Evolutionary conservation across 345 rosid species (phyloP).

Genomic region (Conringia planisiliqua): DNA sequence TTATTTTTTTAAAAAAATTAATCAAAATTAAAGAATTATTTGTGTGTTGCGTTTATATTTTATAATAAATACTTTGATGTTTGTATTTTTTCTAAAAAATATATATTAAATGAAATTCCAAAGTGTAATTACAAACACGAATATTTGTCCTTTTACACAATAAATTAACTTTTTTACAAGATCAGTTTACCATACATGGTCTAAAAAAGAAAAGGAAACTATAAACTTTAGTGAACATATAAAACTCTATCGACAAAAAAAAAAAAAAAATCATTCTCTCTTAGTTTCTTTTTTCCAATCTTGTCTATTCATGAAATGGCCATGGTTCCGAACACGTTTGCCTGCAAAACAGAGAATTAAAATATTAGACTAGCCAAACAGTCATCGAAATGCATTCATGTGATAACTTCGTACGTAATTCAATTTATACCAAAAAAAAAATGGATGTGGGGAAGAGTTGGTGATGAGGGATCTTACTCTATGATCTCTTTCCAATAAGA

Average conservation of each 20-base stretch:
- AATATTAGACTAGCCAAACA: background rate
- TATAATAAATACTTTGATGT: background rate
- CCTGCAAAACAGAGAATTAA: conserved; percentile 34
- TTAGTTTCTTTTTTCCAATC: background rate
- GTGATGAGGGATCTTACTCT: conserved; percentile 39
- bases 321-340: conserved; percentile 54
- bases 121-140: conserved; percentile 3
- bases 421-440: background rate
- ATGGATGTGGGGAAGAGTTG: background rate
- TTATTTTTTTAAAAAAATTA: background rate
- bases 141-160: background rate
- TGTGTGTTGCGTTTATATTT: background rate
- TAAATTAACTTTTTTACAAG: background rate
- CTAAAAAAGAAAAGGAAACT: background rate
- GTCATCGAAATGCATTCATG: background rate
- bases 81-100: background rate
- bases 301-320: conserved; percentile 33
- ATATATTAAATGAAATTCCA: background rate
- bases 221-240: background rate
- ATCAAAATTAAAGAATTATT: background rate
- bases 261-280: background rate
- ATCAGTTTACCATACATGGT: conserved; percentile 3
- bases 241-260: conserved; percentile 13
- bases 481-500: conserved; percentile 57
- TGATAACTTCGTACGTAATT: background rate